Evolutionary conservation across 2,329 filamentous ascomycete species (phyloP).

Genomic region (Cercospora berteroae): DNA sequence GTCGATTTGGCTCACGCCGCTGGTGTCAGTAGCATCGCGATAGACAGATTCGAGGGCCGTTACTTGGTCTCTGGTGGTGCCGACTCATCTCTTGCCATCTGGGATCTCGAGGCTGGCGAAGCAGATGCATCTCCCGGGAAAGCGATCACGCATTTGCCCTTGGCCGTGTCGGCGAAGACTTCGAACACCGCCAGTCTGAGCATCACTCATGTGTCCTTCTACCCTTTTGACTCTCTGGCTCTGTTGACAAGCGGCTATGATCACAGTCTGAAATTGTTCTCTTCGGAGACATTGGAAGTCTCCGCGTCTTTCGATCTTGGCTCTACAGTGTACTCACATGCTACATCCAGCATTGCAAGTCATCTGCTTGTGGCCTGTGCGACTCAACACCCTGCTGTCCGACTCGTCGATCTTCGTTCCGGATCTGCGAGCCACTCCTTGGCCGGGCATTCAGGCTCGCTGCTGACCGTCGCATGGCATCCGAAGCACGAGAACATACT

Average conservation of each 20-base stretch:
- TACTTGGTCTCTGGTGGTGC: constrained; percentile 81
- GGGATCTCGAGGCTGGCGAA: constrained; percentile 68
- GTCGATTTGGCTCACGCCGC: constrained; percentile 57
- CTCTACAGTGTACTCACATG: constrained; percentile 71
- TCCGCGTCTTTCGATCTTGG: constrained; percentile 68
- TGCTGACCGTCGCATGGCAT: constrained; percentile 72
- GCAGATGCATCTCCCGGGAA: constrained; percentile 29
- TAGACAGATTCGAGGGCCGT: constrained; percentile 78
- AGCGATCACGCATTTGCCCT: constrained; percentile 16
- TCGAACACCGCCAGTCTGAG: constrained; percentile 62
- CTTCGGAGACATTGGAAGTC: constrained; percentile 59
- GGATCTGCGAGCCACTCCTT: constrained; percentile 62
- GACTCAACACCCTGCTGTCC: constrained; percentile 79
- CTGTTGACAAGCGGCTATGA: constrained; percentile 79
- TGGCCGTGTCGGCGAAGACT: constrained; percentile 30
- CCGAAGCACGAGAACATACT: constrained; percentile 76
- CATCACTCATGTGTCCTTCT: constrained; percentile 74
- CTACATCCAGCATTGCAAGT: constrained; percentile 68
- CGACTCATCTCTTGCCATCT: constrained; percentile 79
- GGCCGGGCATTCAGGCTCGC: constrained; percentile 51
- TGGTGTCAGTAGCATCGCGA: constrained; percentile 73
- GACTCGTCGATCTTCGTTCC: constrained; percentile 81
- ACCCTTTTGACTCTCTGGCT: constrained; percentile 71
- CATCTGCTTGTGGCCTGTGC: constrained; percentile 82
- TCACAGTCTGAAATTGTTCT: constrained; percentile 72